A percentile compares a stretch with the other conserved stretches of the same genome.
Conservation (phyloP, 495 filamentous ascomycete genomes). For the Gamarada debralockiae region DNA sequence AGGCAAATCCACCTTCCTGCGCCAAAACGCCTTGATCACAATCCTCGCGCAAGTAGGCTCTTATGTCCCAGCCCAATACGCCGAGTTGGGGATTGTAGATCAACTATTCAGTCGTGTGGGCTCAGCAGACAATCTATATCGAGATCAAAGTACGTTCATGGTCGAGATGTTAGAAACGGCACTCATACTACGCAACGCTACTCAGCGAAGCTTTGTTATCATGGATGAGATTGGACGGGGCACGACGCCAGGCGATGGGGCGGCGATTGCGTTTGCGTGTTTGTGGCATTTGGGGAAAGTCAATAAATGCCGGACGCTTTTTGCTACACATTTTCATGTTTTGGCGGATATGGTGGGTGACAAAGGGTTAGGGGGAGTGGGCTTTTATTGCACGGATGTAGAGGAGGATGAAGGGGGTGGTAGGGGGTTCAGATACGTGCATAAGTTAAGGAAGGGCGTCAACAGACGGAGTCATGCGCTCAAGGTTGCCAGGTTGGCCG, state of each 20-base stretch:
- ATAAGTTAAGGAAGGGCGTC: conserved; percentile 74
- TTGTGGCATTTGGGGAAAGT: conserved; percentile 74
- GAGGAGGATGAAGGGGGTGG: conserved; percentile 54
- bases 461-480: conserved; percentile 87
- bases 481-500: conserved; percentile 86
- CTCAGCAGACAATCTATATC: conserved; percentile 87
- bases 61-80: conserved; percentile 85
- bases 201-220: conserved; percentile 79
- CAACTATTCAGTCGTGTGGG: conserved; percentile 90
- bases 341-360: conserved; percentile 72
- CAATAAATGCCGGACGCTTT: conserved; percentile 76
- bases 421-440: conserved; percentile 73
- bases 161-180: conserved; percentile 80
- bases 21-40: conserved; percentile 90
- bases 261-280: conserved; percentile 84
- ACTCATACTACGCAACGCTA: conserved; percentile 62
- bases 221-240: conserved; percentile 98
- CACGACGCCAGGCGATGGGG: conserved; percentile 87
- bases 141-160: conserved; percentile 95
- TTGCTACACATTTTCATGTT: conserved; percentile 92
- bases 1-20: conserved; percentile 91
- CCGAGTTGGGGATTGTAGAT: conserved; percentile 83
- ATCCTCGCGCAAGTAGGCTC: conserved; percentile 90
- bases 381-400: conserved; percentile 87
- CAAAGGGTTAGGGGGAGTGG: conserved; percentile 41